Evolutionary conservation across 192 early-diverging fungal genomes (phyloP).

Genomic region (Coemansia sp.): DNA sequence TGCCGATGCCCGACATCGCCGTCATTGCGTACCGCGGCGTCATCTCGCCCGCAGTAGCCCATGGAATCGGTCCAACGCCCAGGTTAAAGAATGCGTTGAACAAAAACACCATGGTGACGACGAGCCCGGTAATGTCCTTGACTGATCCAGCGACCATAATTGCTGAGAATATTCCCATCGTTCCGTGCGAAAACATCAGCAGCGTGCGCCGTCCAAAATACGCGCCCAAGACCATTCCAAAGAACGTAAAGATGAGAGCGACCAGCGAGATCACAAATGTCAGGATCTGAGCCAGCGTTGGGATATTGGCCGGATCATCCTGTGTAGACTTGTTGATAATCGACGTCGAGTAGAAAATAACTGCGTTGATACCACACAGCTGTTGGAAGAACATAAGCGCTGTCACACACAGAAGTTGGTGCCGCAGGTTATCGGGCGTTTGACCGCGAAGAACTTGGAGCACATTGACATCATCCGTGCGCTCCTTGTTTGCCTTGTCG

Average conservation of each 20-base stretch:
- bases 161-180: conserved; percentile 62
- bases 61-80: conserved; percentile 79
- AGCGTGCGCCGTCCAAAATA: conserved; percentile 68
- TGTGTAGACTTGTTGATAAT: conserved; percentile 63
- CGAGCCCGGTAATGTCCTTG: conserved; percentile 53
- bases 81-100: conserved; percentile 78
- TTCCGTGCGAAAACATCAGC: conserved; percentile 63
- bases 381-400: conserved; percentile 76
- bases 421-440: conserved; percentile 56
- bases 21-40: conserved; percentile 73
- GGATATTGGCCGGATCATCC: conserved; percentile 48
- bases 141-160: conserved; percentile 64
- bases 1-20: conserved; percentile 67
- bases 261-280: conserved; percentile 50
- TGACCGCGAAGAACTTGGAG: conserved; percentile 55
- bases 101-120: conserved; percentile 66
- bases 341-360: conserved; percentile 85
- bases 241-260: conserved; percentile 44
- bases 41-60: conserved; percentile 75
- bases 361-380: conserved; percentile 80
- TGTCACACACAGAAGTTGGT: conserved; percentile 63
- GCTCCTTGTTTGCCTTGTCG: conserved; percentile 38
- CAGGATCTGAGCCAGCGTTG: conserved; percentile 52
- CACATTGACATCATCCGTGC: conserved; percentile 49
- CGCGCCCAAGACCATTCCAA: conserved; percentile 63